Percentiles rank a stretch among this genome's conserved stretches.
Evolutionary conservation across 2,329 filamentous ascomycete species (phyloP).

Genomic region (Colletotrichum sp.): DNA sequence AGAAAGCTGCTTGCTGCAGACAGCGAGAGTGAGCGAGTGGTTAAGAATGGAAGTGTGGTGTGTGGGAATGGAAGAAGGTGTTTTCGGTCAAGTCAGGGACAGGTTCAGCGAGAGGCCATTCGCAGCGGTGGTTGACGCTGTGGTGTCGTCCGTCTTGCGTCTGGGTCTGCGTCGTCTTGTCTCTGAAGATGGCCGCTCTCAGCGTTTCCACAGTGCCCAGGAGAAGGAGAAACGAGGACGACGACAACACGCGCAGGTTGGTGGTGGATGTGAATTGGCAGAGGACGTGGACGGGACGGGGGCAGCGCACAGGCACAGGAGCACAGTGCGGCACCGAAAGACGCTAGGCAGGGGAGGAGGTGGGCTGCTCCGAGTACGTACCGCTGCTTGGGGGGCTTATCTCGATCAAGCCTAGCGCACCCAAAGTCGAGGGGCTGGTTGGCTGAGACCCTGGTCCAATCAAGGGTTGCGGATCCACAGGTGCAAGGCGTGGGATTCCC

Average conservation of each 20-base stretch:
- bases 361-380: not conserved
- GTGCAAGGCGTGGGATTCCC: conserved; percentile 15
- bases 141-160: not conserved
- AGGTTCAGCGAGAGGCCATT: conserved; percentile 8
- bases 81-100: not conserved
- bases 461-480: not conserved
- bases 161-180: not conserved
- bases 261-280: not conserved
- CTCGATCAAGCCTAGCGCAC: not conserved
- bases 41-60: not conserved
- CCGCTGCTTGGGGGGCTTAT: not conserved
- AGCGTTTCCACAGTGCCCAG: conserved; percentile 20
- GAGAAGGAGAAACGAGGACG: not conserved
- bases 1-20: not conserved
- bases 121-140: not conserved
- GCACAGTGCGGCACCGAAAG: not conserved
- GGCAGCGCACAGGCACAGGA: not conserved
- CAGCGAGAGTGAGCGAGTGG: not conserved
- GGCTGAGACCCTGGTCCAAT: not conserved
- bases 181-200: conserved; percentile 4
- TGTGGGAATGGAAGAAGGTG: not conserved
- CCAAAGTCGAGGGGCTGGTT: not conserved
- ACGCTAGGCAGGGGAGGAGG: not conserved
- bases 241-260: not conserved
- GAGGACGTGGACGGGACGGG: not conserved